phyloP scores from a whole-genome alignment of 805 yeast genomes.

The Saccharomyces jurei region DNA sequence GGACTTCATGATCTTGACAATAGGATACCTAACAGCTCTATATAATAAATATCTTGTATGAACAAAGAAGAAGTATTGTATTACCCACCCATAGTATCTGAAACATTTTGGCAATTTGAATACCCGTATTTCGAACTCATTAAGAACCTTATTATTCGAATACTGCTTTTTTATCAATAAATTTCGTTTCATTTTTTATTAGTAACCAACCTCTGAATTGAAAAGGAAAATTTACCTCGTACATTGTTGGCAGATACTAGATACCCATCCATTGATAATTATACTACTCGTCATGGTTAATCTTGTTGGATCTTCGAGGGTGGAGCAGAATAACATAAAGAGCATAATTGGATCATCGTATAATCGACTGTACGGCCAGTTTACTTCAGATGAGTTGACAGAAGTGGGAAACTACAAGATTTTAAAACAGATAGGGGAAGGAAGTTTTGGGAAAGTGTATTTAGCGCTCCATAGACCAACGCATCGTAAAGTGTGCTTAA shows the following conservation, averaged over 20 bases:
- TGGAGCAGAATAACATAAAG: conserved; percentile 27
- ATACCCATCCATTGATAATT: not conserved
- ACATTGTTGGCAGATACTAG: not conserved
- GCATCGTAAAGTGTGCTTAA: conserved; percentile 71
- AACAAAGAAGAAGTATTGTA: not conserved
- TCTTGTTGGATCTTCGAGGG: conserved; percentile 12
- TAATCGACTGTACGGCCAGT: conserved; percentile 46
- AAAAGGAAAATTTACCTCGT: not conserved
- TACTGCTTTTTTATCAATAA: not conserved
- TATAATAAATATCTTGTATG: not conserved
- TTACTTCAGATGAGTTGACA: conserved; percentile 39
- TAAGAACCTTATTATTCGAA: not conserved
- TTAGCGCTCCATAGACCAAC: conserved; percentile 73
- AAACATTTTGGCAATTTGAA: not conserved
- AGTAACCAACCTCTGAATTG: not conserved
- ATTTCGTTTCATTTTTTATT: not conserved
- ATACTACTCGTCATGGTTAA: not conserved
- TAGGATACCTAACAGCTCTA: not conserved
- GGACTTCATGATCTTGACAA: not conserved
- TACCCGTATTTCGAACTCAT: not conserved
- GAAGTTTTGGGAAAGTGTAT: conserved; percentile 87
- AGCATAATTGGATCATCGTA: conserved; percentile 52
- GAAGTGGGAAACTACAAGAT: conserved; percentile 80
- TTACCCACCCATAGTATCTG: not conserved
- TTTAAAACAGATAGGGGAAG: conserved; percentile 73